Base-by-base conservation (phyloP, 129 eudicot genomes). In the Flaveria brownii region DNA sequence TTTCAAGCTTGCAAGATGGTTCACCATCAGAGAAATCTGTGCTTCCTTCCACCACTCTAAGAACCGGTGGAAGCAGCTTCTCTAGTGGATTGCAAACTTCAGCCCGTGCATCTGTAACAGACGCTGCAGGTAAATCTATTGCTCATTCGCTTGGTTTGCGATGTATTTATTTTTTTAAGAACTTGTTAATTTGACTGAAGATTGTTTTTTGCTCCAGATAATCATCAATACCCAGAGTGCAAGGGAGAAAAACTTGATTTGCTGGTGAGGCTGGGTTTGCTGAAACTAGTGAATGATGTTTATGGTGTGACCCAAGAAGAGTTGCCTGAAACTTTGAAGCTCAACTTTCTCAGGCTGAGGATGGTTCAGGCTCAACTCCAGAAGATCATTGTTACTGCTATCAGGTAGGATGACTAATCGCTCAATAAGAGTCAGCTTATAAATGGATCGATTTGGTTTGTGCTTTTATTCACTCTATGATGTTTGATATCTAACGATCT, bases 281-380 rank as follows among this genome's bases (percentile, higher is more conserved):
- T 95, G 72, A 88, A 95, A 88, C 78, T 95, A 82, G 96, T 86
- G 42, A 83, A 76, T 65, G 85, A 74, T 84, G 85, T 91, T 69
- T 77, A 86, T 13, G 97, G 97, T 63, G 80, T 95, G 66, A 80
- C 92, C 10, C 85, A 85, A 26, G 95, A 90, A 13, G 84, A 74
- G 67, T 66, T 91, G 23, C 99, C 99, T 7, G 99, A 95, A 79
- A 95, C 99, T 4, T 77, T 95, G 82, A 86, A 80, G 69, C 92
- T 95, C 5, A 95, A 95, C 74, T 71, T 87, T 69, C 52, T 60
- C 0, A 80, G 99, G 75, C 77, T 95, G 59, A 75, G 99, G 75
- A 56, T 82, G 41, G 89, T 89, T 73, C 99, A 95, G 69, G 82
- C 96, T 18, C 91, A 78, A 74, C 75, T 95, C 67, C 99, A 95